Conservation (phyloP, 73 alveolate genomes). For the Tetrahymena thermophila region DNA sequence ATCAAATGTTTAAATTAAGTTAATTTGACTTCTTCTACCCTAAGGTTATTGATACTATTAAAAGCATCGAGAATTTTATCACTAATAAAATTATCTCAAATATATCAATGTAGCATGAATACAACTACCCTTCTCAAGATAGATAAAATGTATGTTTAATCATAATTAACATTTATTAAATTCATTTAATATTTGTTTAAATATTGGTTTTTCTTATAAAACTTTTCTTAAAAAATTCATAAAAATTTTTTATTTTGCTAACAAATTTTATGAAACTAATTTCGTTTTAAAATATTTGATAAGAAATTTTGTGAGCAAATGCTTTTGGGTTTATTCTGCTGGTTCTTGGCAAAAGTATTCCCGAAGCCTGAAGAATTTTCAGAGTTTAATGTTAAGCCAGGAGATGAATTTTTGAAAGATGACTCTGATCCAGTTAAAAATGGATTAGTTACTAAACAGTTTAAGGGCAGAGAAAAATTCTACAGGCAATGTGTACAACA, state of each 20-base stretch:
- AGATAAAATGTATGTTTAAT: conserved; percentile 16
- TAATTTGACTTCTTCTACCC: background rate
- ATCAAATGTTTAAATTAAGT: background rate
- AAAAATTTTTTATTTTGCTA: too few species aligned
- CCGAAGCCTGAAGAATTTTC: conserved; percentile 31
- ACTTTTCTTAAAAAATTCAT: background rate
- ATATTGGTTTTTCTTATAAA: too few species aligned
- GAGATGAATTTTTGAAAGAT: background rate
- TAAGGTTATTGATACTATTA: background rate
- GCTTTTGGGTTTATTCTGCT: conserved; percentile 22
- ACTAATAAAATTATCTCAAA: conserved; percentile 4
- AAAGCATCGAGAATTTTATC: background rate
- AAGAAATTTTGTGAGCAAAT: conserved; percentile 16
- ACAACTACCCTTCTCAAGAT: background rate
- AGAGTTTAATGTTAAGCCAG: conserved; percentile 5
- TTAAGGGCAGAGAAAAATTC: background rate
- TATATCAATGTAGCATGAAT: conserved; percentile 8
- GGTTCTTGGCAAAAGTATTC: conserved; percentile 20
- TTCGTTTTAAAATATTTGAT: background rate
- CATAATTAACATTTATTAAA: too few species aligned
- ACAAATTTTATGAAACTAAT: too few species aligned
- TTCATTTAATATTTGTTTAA: too few species aligned
- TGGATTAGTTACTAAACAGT: background rate
- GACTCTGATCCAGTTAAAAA: background rate
- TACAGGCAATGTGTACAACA: background rate